phyloP scores from a whole-genome alignment of 1,284 basidiomycete genomes.

The Sporisorium exsertum region DNA sequence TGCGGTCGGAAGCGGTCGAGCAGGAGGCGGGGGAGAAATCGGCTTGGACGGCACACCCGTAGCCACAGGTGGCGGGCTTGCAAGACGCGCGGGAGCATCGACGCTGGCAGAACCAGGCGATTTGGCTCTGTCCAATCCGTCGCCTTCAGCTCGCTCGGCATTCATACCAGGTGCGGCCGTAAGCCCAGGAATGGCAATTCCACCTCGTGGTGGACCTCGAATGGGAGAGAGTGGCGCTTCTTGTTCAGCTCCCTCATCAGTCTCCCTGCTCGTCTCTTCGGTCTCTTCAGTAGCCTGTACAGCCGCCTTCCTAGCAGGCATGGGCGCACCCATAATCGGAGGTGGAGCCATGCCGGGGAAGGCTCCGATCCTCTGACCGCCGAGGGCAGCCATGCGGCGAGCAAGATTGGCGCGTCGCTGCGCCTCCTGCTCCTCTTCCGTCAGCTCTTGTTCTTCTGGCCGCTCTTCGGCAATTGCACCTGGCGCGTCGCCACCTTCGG shows the following conservation, averaged over 20 bases:
- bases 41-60: slow-evolving; percentile 39
- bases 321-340: slow-evolving; percentile 69
- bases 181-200: slow-evolving; percentile 60
- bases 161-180: slow-evolving; percentile 43
- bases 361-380: slow-evolving; percentile 61
- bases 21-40: slow-evolving; percentile 26
- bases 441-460: slow-evolving; percentile 40
- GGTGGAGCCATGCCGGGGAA: slow-evolving; percentile 76
- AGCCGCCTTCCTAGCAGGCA: slow-evolving; percentile 71
- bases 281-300: slow-evolving; percentile 30
- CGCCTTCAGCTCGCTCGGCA: slow-evolving; percentile 32
- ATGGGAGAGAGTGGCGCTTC: slow-evolving; percentile 18
- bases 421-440: slow-evolving; percentile 61
- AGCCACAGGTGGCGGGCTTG: slow-evolving; percentile 30
- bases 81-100: slow-evolving; percentile 27
- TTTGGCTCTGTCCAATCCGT: slow-evolving; percentile 33
- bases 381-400: slow-evolving; percentile 64
- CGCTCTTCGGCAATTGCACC: slow-evolving; percentile 13
- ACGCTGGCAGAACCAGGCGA: slow-evolving; percentile 34
- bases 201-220: slow-evolving; percentile 54
- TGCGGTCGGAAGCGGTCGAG: slow-evolving; percentile 24
- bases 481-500: background rate
- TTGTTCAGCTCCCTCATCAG: slow-evolving; percentile 60
- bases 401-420: slow-evolving; percentile 60
- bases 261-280: slow-evolving; percentile 62